Conservation (phyloP, 495 filamentous ascomycete species). For the Lepraria neglecta region DNA sequence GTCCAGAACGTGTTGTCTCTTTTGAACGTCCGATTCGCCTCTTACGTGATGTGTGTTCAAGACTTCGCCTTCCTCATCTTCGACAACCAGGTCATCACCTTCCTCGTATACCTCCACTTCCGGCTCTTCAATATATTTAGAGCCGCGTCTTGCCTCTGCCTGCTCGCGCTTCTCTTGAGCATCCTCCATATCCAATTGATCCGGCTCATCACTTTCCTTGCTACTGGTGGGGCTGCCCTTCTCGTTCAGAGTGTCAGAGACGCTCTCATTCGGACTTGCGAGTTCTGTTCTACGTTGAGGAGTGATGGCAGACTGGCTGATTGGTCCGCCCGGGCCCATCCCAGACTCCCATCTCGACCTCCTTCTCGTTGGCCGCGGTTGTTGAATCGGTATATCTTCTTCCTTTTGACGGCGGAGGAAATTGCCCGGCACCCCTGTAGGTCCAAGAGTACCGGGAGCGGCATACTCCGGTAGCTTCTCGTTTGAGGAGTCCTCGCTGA, state of each 20-base stretch:
- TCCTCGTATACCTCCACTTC: constrained; percentile 69
- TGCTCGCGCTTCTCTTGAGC: constrained; percentile 30
- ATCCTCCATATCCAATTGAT: constrained; percentile 26
- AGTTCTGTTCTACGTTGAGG: constrained; percentile 51
- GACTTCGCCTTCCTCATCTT: constrained; percentile 86
- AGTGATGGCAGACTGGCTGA: constrained; percentile 83
- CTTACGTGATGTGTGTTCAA: constrained; percentile 48
- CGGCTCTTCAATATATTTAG: constrained; percentile 34
- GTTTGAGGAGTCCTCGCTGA: constrained; percentile 47
- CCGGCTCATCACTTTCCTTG: constrained; percentile 20
- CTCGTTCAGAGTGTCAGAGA: constrained; percentile 36
- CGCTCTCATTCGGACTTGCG: constrained; percentile 33
- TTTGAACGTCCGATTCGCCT: constrained; percentile 39
- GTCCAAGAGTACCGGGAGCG: constrained; percentile 74
- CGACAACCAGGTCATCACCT: constrained; percentile 73
- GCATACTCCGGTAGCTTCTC: constrained; percentile 63
- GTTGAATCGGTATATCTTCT: constrained; percentile 60
- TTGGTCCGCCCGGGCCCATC: constrained; percentile 76
- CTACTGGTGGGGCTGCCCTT: constrained; percentile 29
- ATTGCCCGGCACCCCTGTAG: constrained; percentile 64
- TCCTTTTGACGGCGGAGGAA: constrained; percentile 79
- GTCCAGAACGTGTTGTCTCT: constrained; percentile 49
- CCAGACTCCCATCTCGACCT: constrained; percentile 67
- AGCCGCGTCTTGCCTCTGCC: constrained; percentile 33
- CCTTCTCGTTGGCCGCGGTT: constrained; percentile 53